These are phyloP conservation scores for Trebouxia gelatinosa DNA, from an alignment of 163 green algal genomes.

Conservation along the genomic window DNA sequence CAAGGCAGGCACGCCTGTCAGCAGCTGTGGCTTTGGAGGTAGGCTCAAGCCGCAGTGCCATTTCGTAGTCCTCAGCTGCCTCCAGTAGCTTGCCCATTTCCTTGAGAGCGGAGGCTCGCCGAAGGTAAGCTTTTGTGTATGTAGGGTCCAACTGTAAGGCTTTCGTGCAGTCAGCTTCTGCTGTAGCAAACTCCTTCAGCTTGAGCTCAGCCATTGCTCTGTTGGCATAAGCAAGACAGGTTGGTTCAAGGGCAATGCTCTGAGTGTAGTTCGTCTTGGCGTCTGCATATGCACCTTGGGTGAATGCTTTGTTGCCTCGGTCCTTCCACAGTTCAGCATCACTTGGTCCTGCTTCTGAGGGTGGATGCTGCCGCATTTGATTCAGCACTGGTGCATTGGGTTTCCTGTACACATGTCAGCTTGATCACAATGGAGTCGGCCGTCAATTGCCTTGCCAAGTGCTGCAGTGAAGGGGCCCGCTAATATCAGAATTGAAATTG, in stretches of 20 bases:
- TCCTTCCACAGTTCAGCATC: slow-evolving; percentile 25
- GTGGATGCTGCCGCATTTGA: not conserved
- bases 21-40: not conserved
- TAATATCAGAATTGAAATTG: not conserved
- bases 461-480: too few relatives aligned
- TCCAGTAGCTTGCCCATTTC: slow-evolving; percentile 51
- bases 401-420: too few relatives aligned
- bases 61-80: slow-evolving; percentile 71
- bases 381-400: not conserved
- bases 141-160: slow-evolving; percentile 63
- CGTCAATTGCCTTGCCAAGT: too few relatives aligned
- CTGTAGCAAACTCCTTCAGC: slow-evolving; percentile 46
- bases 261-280: slow-evolving; percentile 18
- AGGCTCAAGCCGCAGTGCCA: slow-evolving; percentile 34
- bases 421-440: too few relatives aligned
- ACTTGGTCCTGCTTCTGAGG: not conserved
- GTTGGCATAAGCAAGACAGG: slow-evolving; percentile 72
- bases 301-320: slow-evolving; percentile 21
- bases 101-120: slow-evolving; percentile 60
- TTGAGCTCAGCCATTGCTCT: slow-evolving; percentile 85
- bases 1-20: not conserved
- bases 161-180: slow-evolving; percentile 66
- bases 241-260: slow-evolving; percentile 60
- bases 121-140: slow-evolving; percentile 78
- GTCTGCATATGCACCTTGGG: not conserved